These are phyloP conservation scores for Metschnikowia rubicola DNA, from an alignment of 805 yeast genomes.

Conservation along the genomic window DNA sequence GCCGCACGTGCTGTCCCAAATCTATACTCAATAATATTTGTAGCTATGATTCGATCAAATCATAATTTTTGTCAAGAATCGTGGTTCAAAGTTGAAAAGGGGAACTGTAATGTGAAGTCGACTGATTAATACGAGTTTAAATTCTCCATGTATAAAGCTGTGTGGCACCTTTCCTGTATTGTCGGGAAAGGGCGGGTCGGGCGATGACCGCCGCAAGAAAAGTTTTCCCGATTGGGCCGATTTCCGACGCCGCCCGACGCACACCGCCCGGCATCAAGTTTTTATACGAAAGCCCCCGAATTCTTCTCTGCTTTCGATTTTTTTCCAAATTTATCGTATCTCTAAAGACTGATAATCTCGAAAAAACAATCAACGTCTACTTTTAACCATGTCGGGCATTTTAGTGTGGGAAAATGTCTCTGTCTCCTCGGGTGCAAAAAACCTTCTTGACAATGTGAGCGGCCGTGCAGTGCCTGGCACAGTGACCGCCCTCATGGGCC, in stretches of 20 bases:
- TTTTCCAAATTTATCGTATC: background rate
- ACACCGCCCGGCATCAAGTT: background rate
- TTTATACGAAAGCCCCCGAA: background rate
- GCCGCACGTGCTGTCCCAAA: no score
- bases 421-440: slow-evolving; percentile 8
- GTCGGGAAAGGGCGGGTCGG: background rate
- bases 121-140: no score
- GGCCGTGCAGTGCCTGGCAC: slow-evolving; percentile 10
- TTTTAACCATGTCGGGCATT: background rate
- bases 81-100: no score
- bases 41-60: no score
- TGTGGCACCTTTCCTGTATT: no score
- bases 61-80: no score
- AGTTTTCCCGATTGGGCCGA: slow-evolving; percentile 2
- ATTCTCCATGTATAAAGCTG: no score
- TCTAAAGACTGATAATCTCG: no score
- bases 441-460: slow-evolving; percentile 8
- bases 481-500: slow-evolving; percentile 78
- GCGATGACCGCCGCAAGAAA: slow-evolving; percentile 2
- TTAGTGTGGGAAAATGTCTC: slow-evolving; percentile 8
- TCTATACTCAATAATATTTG: no score
- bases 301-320: background rate
- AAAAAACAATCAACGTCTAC: no score
- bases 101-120: no score
- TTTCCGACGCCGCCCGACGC: slow-evolving; percentile 9